Evolutionary conservation across 345 rosid genomes (phyloP), one percentile per base, ranked within the genome.

Genomic region (Geranium brycei): DNA sequence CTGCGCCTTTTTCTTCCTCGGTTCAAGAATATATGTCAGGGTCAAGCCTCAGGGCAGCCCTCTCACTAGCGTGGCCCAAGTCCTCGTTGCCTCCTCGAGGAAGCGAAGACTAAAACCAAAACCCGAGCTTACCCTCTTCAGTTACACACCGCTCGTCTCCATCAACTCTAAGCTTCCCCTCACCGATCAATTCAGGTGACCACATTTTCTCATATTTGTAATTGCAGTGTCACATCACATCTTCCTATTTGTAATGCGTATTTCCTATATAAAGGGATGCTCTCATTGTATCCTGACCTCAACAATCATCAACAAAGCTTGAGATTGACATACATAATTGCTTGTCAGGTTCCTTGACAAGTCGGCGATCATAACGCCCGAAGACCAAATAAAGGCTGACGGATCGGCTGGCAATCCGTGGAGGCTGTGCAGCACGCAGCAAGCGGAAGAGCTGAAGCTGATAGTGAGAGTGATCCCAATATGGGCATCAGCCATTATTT

Each of bases 361-460:
- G 65, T 83, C 87, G 55, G 83, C 87, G 28, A 74, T 82, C 16
- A 17, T 51, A 58, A 72, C 81, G 4, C 69, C 66, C 0, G 19
- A 69, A 7, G 84, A 80, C 73, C 23, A 64, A 51, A 69, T 70
- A 59, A 76, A 69, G 56, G 68, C 74, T 0, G 79, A 82, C 63
- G 84, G 87, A 19, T 82, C 87, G 1, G 64, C 84, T 1, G 78
- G 69, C 13, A 28, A 78, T 70, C 82, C 74, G 19, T 82, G 87
- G 87, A 68, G 66, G 62, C 84, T 82, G 13, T 82, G 87, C 76
- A 80, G 82, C 56, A n/a, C 74, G 76, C 87, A 80, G 71, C 84
- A 82, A 68, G 81, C 78, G 17, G 87, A 82, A 71, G 87, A 80
- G 28, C 1, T 69, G 64, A 82, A 82, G 67, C 80, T 82, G 68